phyloP scores from a whole-genome alignment of 2,329 filamentous ascomycete genomes.

The Fusarium tupiense region DNA sequence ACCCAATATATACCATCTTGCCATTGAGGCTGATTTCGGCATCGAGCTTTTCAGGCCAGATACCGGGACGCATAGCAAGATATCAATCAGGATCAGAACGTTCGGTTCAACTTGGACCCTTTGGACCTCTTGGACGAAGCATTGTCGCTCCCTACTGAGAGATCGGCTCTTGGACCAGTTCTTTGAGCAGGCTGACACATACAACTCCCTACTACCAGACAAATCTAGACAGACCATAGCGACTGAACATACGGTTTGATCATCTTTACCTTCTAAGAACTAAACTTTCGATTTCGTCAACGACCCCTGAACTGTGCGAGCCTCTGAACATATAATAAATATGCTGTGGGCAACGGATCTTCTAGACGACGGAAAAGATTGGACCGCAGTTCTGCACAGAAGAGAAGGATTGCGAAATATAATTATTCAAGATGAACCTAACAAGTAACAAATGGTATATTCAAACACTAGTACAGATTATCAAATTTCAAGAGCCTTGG shows the following conservation, averaged over 20 bases:
- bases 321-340: neutral
- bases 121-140: neutral
- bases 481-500: neutral
- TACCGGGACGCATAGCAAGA: neutral
- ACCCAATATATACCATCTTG: neutral
- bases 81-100: neutral
- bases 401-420: neutral
- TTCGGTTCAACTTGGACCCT: neutral
- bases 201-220: neutral
- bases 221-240: neutral
- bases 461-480: neutral
- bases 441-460: conserved; percentile 21
- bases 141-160: neutral
- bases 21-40: neutral
- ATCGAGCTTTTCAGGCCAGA: neutral
- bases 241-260: neutral
- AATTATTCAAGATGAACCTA: neutral
- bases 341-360: neutral
- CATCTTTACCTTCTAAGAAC: neutral
- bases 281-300: neutral
- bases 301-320: neutral
- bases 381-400: neutral
- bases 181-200: neutral
- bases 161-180: neutral
- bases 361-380: too few relatives aligned